Percentiles rank a stretch among this genome's conserved stretches.
Conservation (phyloP, 805 yeast species). For the Pichia gijzeniarum region DNA sequence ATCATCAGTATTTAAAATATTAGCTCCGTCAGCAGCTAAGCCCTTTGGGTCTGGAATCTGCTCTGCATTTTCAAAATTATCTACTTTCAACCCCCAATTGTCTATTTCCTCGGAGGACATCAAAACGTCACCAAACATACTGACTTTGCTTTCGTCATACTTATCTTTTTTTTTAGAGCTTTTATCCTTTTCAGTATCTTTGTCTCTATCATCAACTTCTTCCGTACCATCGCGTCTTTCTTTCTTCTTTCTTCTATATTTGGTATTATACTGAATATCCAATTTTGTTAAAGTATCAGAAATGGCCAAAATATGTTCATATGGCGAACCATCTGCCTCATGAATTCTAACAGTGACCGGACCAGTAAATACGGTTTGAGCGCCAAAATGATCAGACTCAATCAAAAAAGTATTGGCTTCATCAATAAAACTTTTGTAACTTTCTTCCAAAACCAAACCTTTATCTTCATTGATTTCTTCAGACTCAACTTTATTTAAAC, state of each 20-base stretch:
- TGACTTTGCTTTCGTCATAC: constrained; percentile 21
- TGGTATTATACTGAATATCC: constrained; percentile 93
- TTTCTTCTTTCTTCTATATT: constrained; percentile 75
- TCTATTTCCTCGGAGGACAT: constrained; percentile 51
- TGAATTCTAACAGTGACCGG: constrained; percentile 96
- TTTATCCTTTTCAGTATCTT: constrained; percentile 18
- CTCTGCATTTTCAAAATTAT: constrained; percentile 39
- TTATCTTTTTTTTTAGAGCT: constrained; percentile 19
- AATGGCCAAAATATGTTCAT: constrained; percentile 91
- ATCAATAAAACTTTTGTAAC: constrained; percentile 31
- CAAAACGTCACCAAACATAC: constrained; percentile 74
- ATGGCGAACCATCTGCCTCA: constrained; percentile 98
- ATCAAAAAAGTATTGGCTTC: constrained; percentile 37
- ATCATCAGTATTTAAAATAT: constrained; percentile 28
- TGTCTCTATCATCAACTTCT: constrained; percentile 22
- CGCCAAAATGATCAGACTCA: constrained; percentile 37
- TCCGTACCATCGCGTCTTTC: constrained; percentile 45
- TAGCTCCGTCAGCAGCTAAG: constrained; percentile 27
- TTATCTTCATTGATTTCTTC: constrained; percentile 10
- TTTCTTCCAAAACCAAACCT: not conserved
- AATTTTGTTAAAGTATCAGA: constrained; percentile 79
- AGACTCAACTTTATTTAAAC: constrained; percentile 18
- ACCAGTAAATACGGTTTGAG: constrained; percentile 67
- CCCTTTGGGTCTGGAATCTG: constrained; percentile 28
- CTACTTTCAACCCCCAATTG: constrained; percentile 58